Conservation (phyloP, 495 filamentous ascomycete genomes). For the Hypoxylon fuscum region DNA sequence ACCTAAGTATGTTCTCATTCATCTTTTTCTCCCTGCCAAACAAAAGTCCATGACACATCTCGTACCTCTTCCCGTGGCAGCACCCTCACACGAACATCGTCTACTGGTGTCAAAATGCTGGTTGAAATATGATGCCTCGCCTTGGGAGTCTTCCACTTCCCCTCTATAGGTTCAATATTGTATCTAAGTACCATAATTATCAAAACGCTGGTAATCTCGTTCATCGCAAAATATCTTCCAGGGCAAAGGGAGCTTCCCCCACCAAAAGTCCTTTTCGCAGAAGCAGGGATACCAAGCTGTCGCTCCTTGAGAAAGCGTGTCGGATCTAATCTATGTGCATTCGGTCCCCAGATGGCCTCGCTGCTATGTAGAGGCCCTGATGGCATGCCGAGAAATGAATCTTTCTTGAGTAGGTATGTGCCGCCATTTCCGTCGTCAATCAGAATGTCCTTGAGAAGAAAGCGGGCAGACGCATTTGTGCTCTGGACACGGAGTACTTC, state of each 20-base stretch:
- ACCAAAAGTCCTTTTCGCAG: constrained; percentile 37
- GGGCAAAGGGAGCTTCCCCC: constrained; percentile 26
- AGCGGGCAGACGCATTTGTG: constrained; percentile 5
- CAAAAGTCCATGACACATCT: neutral
- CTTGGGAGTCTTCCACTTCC: neutral
- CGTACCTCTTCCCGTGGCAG: neutral
- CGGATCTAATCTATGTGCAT: constrained; percentile 26
- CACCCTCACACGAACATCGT: neutral
- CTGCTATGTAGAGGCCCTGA: constrained; percentile 20
- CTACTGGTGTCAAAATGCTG: neutral
- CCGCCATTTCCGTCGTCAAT: constrained; percentile 15
- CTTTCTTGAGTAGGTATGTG: constrained; percentile 37
- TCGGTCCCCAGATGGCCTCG: constrained; percentile 24
- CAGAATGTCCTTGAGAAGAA: constrained; percentile 30
- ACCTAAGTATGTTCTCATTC: too few relatives aligned
- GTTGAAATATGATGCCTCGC: neutral
- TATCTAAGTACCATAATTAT: neutral
- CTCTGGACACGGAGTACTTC: constrained; percentile 1
- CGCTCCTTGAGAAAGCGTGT: constrained; percentile 13
- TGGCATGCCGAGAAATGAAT: constrained; percentile 22
- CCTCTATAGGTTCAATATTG: neutral
- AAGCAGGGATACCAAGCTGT: constrained; percentile 4
- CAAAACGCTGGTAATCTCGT: constrained; percentile 23
- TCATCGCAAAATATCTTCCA: constrained; percentile 32
- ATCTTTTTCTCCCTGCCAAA: too few relatives aligned